These are phyloP conservation scores for Chrysosphaeria jannelii DNA, from an alignment of 2,329 filamentous ascomycete species.

Conservation along the genomic window DNA sequence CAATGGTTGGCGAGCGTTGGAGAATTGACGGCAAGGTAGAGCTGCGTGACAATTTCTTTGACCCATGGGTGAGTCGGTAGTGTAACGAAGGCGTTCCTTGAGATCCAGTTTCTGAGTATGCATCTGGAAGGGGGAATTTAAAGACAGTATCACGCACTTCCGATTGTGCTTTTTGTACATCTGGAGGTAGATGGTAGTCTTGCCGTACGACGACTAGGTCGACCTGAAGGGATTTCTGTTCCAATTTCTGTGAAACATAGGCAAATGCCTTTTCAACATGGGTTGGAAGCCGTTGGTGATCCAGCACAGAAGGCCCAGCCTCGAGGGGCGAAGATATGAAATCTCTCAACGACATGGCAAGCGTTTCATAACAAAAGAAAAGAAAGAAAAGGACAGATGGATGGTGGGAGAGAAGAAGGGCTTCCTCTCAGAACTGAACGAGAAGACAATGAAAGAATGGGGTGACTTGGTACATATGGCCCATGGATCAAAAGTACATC, in stretches of 20 bases:
- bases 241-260: slow-evolving; percentile 23
- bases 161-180: not conserved
- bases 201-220: slow-evolving; percentile 25
- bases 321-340: slow-evolving; percentile 32
- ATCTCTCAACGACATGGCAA: slow-evolving; percentile 16
- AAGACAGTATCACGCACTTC: not conserved
- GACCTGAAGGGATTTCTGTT: slow-evolving; percentile 22
- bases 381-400: not conserved
- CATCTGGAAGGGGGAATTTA: no score
- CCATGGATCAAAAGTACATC: no score
- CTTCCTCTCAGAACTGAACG: no score
- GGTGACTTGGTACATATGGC: no score
- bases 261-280: slow-evolving; percentile 23
- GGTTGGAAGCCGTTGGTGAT: slow-evolving; percentile 24
- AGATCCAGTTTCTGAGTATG: no score
- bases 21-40: slow-evolving; percentile 1
- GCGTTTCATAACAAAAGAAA: not conserved
- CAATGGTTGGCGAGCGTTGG: slow-evolving; percentile 1
- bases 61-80: no score
- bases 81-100: no score
- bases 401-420: not conserved
- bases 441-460: no score
- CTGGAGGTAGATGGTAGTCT: slow-evolving; percentile 21
- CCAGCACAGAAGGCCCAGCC: slow-evolving; percentile 27
- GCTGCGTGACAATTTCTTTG: slow-evolving; percentile 1